Conservation (phyloP, 495 filamentous ascomycete genomes). For the Choiromyces venosus region DNA sequence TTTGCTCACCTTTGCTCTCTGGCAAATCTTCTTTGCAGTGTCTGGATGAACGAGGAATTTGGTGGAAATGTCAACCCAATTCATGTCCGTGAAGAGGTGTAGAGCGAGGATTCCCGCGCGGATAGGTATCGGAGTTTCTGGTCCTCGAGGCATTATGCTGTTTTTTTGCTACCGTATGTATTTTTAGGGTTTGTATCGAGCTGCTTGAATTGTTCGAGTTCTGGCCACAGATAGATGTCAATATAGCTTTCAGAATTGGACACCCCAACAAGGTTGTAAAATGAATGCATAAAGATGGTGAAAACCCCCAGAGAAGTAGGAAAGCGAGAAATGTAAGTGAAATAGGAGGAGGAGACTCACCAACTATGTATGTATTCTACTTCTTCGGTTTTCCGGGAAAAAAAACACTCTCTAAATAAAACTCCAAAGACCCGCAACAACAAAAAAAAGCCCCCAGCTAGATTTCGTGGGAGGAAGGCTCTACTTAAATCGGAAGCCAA, state of each 20-base stretch:
- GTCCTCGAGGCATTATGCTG: slow-evolving; percentile 29
- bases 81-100: slow-evolving; percentile 37
- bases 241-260: neutral
- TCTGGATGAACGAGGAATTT: slow-evolving; percentile 30
- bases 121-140: slow-evolving; percentile 31
- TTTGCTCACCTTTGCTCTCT: slow-evolving; percentile 28
- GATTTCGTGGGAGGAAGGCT: neutral
- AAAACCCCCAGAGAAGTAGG: neutral
- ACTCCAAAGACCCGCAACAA: neutral
- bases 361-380: neutral
- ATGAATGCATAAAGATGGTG: neutral
- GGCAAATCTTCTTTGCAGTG: slow-evolving; percentile 35
- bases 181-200: neutral
- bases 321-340: neutral
- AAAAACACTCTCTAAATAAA: neutral
- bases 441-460: neutral
- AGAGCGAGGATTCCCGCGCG: slow-evolving; percentile 34
- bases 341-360: neutral
- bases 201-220: neutral
- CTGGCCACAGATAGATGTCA: neutral
- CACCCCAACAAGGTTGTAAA: neutral
- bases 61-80: slow-evolving; percentile 35
- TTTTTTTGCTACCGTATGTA: slow-evolving; percentile 11
- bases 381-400: neutral
- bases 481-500: neutral